Conservation (phyloP, 768 basidiomycete genomes). For the Rhodosporidiobolus odoratus region DNA sequence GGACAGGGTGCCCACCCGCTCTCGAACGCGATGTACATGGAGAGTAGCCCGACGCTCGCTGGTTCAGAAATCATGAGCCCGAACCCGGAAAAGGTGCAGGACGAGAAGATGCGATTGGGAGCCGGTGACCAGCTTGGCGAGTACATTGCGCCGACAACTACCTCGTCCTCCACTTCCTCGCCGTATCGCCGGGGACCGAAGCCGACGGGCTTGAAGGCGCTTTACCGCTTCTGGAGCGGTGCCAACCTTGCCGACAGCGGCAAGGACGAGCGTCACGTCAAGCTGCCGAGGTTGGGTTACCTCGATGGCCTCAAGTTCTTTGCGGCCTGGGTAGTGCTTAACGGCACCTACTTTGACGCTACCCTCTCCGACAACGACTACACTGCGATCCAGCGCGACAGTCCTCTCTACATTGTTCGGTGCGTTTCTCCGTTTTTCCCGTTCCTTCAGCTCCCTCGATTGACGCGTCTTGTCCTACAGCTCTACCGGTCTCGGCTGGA, state of each 20-base stretch:
- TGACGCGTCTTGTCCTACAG: constrained; percentile 1
- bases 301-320: constrained; percentile 43
- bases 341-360: constrained; percentile 43
- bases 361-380: constrained; percentile 38
- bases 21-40: constrained; percentile 41
- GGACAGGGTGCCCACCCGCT: constrained; percentile 40
- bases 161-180: constrained; percentile 9
- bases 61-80: constrained; percentile 35
- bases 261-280: constrained; percentile 41
- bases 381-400: constrained; percentile 40
- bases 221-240: constrained; percentile 37
- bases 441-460: neutral
- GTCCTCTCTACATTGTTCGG: constrained; percentile 42
- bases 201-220: constrained; percentile 35
- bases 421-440: constrained; percentile 7
- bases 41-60: constrained; percentile 41
- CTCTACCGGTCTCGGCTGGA: constrained; percentile 42
- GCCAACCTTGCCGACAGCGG: constrained; percentile 37
- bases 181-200: constrained; percentile 33
- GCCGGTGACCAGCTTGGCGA: constrained; percentile 32
- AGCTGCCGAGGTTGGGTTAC: constrained; percentile 42
- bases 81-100: constrained; percentile 18
- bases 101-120: constrained; percentile 39
- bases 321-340: constrained; percentile 40
- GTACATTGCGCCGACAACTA: constrained; percentile 30